A percentile compares a stretch with the other conserved stretches of the same genome.
Evolutionary conservation across 2,329 filamentous ascomycete species (phyloP).

Genomic region (Pseudocercospora crystallina): DNA sequence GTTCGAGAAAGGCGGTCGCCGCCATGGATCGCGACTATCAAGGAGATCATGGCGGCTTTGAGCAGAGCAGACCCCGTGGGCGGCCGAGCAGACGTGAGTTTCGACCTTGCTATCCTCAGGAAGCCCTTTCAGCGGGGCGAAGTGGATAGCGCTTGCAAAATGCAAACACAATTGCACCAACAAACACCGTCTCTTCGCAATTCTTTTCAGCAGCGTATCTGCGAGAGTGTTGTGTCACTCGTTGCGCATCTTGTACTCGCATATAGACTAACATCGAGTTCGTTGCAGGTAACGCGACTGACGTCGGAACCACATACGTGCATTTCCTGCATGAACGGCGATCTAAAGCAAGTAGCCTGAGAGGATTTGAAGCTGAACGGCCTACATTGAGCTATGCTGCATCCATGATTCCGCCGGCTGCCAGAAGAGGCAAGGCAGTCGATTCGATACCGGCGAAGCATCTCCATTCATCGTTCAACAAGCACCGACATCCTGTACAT

Average conservation of each 20-base stretch:
- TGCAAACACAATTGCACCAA: constrained; percentile 12
- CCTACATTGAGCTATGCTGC: constrained; percentile 88
- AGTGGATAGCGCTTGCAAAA: constrained; percentile 15
- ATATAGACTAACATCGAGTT: not conserved
- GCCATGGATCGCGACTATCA: constrained; percentile 29
- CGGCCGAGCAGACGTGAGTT: constrained; percentile 28
- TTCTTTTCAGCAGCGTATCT: not conserved
- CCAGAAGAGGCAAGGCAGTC: constrained; percentile 69
- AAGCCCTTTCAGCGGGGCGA: too few species aligned
- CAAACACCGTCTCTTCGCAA: not conserved
- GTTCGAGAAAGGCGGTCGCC: constrained; percentile 4
- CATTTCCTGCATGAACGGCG: constrained; percentile 87
- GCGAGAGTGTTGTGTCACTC: too few species aligned
- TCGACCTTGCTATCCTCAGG: not conserved
- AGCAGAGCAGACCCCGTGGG: constrained; percentile 24
- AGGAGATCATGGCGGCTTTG: constrained; percentile 28
- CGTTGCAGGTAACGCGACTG: constrained; percentile 33
- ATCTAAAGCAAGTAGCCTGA: constrained; percentile 70
- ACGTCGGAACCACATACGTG: constrained; percentile 37
- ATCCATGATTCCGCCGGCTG: constrained; percentile 85
- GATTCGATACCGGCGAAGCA: constrained; percentile 93
- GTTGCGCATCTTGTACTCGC: too few species aligned
- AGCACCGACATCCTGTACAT: constrained; percentile 96
- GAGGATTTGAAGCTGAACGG: constrained; percentile 74
- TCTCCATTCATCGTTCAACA: constrained; percentile 96